A percentile compares a stretch with the other conserved stretches of the same genome.
phyloP scores from a whole-genome alignment of 768 basidiomycete genomes.

The Ephemerocybe angulata region DNA sequence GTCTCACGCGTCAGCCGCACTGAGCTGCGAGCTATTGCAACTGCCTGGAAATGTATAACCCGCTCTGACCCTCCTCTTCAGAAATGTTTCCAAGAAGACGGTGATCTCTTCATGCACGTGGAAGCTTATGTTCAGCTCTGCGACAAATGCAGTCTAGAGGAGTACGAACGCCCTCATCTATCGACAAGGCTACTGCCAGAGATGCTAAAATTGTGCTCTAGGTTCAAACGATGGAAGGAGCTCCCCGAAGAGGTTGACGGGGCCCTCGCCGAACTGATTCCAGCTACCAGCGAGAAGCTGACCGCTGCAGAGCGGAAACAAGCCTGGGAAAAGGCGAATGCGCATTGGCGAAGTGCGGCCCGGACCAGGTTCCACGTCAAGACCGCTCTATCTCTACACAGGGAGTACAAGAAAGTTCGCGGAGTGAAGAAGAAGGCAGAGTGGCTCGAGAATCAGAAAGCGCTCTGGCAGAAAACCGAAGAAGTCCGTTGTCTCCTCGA shows the following conservation, averaged over 20 bases:
- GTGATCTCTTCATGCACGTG: neutral
- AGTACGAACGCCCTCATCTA: neutral
- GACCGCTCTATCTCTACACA: neutral
- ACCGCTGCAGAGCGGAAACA: neutral
- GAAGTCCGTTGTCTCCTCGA: neutral
- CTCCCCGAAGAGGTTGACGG: neutral
- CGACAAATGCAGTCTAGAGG: neutral
- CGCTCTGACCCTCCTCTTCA: neutral
- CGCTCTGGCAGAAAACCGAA: neutral
- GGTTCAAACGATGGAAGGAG: slow-evolving; percentile 1
- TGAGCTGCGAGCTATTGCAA: too few species aligned
- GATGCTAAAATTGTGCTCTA: neutral
- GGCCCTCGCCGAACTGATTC: neutral
- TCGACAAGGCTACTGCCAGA: neutral
- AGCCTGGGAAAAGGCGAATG: neutral
- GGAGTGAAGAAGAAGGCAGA: neutral
- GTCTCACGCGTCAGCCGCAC: too few species aligned
- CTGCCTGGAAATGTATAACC: neutral
- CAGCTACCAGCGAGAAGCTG: neutral
- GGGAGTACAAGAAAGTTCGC: neutral
- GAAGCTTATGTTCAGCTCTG: neutral
- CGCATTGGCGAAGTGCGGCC: neutral
- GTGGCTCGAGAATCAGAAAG: neutral
- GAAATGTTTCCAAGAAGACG: neutral
- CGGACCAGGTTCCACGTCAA: neutral